These are phyloP conservation scores for Talaromyces sp. DNA, from an alignment of 2,329 filamentous ascomycete species.

Conservation along the genomic window DNA sequence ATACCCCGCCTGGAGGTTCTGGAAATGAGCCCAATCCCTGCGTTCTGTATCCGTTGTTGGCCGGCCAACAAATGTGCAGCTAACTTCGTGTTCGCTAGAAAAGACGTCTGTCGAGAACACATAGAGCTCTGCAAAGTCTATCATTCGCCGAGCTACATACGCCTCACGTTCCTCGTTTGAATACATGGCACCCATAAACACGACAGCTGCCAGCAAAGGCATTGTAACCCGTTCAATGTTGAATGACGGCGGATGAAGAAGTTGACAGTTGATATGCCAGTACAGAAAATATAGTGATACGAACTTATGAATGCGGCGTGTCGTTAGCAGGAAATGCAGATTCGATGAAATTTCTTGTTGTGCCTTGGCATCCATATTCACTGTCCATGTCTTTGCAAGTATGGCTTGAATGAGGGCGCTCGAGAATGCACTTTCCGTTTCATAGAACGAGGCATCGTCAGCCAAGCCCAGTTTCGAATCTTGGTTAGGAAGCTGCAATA, in stretches of 20 bases:
- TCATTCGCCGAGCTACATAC: conserved; percentile 36
- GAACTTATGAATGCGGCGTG: conserved; percentile 42
- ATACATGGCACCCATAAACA: conserved; percentile 47
- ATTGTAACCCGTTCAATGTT: conserved; percentile 36
- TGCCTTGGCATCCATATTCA: conserved; percentile 37
- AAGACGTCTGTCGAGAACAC: conserved; percentile 44
- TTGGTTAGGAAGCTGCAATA: conserved; percentile 21
- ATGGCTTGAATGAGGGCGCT: conserved; percentile 42
- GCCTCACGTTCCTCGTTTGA: conserved; percentile 40
- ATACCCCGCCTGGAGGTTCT: conserved; percentile 44
- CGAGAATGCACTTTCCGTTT: conserved; percentile 38
- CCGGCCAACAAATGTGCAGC: conserved; percentile 30
- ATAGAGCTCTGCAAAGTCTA: conserved; percentile 45
- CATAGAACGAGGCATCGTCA: conserved; percentile 27
- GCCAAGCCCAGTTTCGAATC: conserved; percentile 23
- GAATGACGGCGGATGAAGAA: conserved; percentile 45
- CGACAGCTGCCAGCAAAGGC: conserved; percentile 40
- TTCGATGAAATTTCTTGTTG: conserved; percentile 41
- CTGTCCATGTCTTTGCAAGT: conserved; percentile 36
- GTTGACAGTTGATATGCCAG: conserved; percentile 46
- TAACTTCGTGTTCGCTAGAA: conserved; percentile 41
- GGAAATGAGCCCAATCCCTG: conserved; percentile 37
- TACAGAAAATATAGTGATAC: conserved; percentile 44
- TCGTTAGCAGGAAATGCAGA: conserved; percentile 41
- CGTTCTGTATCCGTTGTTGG: conserved; percentile 23